Evolutionary conservation across 371 early-diverging fungal species (phyloP).

Genomic region (Mucor irregularis): DNA sequence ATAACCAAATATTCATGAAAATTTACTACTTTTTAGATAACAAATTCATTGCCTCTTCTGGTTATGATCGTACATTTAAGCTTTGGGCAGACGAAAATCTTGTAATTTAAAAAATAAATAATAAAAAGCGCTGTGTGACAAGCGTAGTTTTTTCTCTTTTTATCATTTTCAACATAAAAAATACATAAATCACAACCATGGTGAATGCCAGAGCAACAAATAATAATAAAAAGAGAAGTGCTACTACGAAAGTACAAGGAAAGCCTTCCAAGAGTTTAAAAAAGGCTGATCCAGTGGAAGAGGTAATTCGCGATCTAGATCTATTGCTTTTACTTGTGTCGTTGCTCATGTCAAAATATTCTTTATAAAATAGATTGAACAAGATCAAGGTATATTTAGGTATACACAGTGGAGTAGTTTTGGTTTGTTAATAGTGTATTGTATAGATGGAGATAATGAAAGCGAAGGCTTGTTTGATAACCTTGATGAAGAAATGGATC

Average conservation of each 20-base stretch:
- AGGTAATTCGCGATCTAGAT: background rate
- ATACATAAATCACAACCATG: background rate
- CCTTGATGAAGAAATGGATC: slow-evolving; percentile 43
- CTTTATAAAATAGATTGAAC: background rate
- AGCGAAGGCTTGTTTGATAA: slow-evolving; percentile 39
- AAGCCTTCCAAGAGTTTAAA: slow-evolving; percentile 9
- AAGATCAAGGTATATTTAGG: background rate
- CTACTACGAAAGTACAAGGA: slow-evolving; percentile 7
- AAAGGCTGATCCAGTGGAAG: background rate
- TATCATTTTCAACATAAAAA: background rate
- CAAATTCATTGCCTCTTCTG: slow-evolving; percentile 80
- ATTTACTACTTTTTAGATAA: slow-evolving; percentile 55
- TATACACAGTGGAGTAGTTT: background rate
- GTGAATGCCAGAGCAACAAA: background rate
- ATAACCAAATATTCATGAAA: background rate
- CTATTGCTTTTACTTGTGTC: background rate
- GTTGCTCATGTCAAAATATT: too few relatives aligned
- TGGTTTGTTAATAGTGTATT: background rate
- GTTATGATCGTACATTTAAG: slow-evolving; percentile 95
- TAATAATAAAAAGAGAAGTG: slow-evolving; percentile 16
- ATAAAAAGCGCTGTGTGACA: background rate
- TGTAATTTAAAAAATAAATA: slow-evolving; percentile 27
- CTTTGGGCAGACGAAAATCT: slow-evolving; percentile 74
- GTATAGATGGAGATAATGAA: background rate
- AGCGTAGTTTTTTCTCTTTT: background rate